These are phyloP conservation scores for Candida railenensis DNA, from an alignment of 805 yeast genomes.

Conservation along the genomic window DNA sequence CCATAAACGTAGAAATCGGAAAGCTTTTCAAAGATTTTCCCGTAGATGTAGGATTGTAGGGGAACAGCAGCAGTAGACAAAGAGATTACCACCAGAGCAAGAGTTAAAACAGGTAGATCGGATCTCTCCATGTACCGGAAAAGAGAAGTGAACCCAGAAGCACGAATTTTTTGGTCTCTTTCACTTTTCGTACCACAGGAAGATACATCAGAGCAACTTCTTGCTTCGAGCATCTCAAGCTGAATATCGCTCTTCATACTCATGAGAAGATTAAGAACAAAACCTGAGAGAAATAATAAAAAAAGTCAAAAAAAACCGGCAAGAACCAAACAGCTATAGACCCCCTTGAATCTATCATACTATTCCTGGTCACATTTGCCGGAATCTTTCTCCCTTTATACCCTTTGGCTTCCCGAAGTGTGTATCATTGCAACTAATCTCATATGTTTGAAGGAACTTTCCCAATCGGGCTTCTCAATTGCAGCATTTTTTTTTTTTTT, in stretches of 20 bases:
- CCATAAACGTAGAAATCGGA: conserved; percentile 26
- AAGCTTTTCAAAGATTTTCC: conserved; percentile 52
- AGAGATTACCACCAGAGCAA: conserved; percentile 39
- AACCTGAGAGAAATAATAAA: too few species aligned
- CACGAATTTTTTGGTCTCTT: too few species aligned
- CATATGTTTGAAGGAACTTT: neutral
- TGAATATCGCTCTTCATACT: too few species aligned
- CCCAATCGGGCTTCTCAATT: neutral
- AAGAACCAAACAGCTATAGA: too few species aligned
- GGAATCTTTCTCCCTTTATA: neutral
- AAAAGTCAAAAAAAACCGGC: too few species aligned
- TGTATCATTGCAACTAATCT: too few species aligned
- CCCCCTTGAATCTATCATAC: too few species aligned
- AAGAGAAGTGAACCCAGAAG: neutral
- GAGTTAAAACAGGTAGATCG: conserved; percentile 3
- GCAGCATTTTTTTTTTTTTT: neutral
- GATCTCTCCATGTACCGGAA: conserved; percentile 4
- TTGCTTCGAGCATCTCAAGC: neutral
- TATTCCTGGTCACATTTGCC: too few species aligned
- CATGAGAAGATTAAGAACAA: too few species aligned
- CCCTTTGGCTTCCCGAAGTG: too few species aligned
- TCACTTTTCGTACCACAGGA: too few species aligned
- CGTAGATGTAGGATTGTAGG: conserved; percentile 61
- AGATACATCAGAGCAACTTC: too few species aligned
- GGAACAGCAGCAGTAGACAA: conserved; percentile 60